Conservation (phyloP, 371 early-diverging fungal species). For the Circinella umbellata region DNA sequence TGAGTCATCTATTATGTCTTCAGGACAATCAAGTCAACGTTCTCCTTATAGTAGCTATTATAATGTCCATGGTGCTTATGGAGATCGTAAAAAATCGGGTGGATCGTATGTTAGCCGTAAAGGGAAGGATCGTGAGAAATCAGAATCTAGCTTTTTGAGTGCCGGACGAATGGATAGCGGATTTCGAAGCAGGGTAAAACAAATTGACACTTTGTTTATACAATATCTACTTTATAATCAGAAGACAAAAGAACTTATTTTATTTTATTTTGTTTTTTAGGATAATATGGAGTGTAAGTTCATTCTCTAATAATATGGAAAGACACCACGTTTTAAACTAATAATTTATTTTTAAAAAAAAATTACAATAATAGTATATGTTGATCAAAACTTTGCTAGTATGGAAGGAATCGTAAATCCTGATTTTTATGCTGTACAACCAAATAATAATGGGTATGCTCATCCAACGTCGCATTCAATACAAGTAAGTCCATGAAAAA, state of each 20-base stretch:
- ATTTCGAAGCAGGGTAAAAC: constrained; percentile 12
- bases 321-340: no score
- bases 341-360: neutral
- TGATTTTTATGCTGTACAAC: constrained; percentile 24
- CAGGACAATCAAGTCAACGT: constrained; percentile 3
- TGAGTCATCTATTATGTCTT: constrained; percentile 14
- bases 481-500: constrained; percentile 11
- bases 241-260: constrained; percentile 8
- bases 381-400: constrained; percentile 48
- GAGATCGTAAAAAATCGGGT: constrained; percentile 22
- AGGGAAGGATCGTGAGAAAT: constrained; percentile 26
- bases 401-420: constrained; percentile 59
- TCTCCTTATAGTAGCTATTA: neutral
- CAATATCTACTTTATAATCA: no score
- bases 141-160: constrained; percentile 8
- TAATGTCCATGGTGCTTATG: constrained; percentile 9
- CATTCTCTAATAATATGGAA: no score
- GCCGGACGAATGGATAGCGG: constrained; percentile 1
- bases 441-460: constrained; percentile 1
- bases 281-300: constrained; percentile 22
- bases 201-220: neutral
- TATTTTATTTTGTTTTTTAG: neutral
- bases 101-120: constrained; percentile 17
- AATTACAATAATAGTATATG: constrained; percentile 19
- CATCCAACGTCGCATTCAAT: neutral